Evolutionary conservation across 371 early-diverging fungal genomes (phyloP), one percentile per base, ranked within the genome.

Genomic region (Mucor piriformis): DNA sequence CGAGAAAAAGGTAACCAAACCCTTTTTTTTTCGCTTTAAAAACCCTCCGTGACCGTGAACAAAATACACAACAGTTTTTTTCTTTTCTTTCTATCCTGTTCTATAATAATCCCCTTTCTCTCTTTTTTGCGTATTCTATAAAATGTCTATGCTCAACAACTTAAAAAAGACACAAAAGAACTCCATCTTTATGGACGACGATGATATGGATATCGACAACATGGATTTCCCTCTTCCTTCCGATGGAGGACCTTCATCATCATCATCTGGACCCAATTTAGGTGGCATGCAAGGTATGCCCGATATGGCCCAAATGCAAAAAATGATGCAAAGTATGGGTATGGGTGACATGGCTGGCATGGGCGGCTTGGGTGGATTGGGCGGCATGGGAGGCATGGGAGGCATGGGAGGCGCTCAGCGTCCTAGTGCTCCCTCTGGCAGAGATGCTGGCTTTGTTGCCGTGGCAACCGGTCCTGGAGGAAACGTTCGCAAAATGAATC

Each of bases 141-240:
- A 35, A 20, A 73, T 73, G 73, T 77, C 78, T 32, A 77, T 77
- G 78, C 60, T 77, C 8, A 63, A 74, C 21, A 79, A 79, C 33
- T 47, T 79, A 8, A 79, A 79, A 42, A 58, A 79, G 50, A 70
- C 72, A 1, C 53, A 66, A 59, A 72, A 72, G 63, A 76, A 70
- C 50, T 61, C 64, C 5, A 69, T 76, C 21, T 79, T 79, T 34
- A n/a, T 76, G 44, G 74, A 72, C 13, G 74, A 72, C 13, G 80
- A 81, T 11, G 76, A 81, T 21, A 61, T 79, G 50, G 85, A 83
- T 60, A 68, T 88, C 59, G 88, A 88, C 60, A 84, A 86, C 53
- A 86, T 88, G 88, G 88, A 88, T 47, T 85, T 88, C 49, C 83
- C 82, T 37, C 67, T 85, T 59, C 88, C 88, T 6, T 54, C 54